Evolutionary conservation across 2,329 filamentous ascomycete species (phyloP), one percentile per base, ranked within the genome.

Genomic region (Epichloe festucae): DNA sequence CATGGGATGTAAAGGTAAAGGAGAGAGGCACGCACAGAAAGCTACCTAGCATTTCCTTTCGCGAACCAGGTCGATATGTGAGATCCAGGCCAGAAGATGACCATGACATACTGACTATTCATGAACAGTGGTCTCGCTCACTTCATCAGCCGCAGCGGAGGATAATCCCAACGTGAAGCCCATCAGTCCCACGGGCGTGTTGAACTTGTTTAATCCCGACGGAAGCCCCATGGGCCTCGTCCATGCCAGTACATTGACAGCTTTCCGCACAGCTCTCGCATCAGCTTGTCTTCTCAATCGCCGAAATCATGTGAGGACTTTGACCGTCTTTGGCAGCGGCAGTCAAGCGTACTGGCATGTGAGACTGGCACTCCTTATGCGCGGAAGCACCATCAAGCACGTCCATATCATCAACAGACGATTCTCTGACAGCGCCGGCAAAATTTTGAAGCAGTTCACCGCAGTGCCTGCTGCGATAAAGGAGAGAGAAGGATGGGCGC

Each of bases 321-420:
- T 96, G 11, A 83, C 85, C 14, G 84, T 95, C 50, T 97, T 96
- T 65, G 91, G 91, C 23, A 84, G 85, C 36, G 91, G 91, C 45
- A 82, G 85, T 59, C 90, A 96, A 70, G 91, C 91, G 12, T 95
- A 91, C 71, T 97, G 90, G 90, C 91, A 96, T 65, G 81, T 95
- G 43, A 84, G 89, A 1, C 77, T 97, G 4, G 84, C 90, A 0
- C 75, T 97, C 11, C 75, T 91, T 56, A 75, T 93, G 48, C 84
- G 77, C 21, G 80, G 80, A 2, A 51, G 70, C 45, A 87, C 88
- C 19, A 84, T 95, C 59, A 82, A 84, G 59, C 80, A 85, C 53
- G 78, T 96, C 46, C 84, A 91, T 68, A 84, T 96, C 60, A 83
- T 95, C 63, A 94, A 90, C 62, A 82, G 87, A 36, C 73, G 75